These are phyloP conservation scores for Amaranthus tricolor DNA, from an alignment of 179 eudicot species.

Conservation along the genomic window DNA sequence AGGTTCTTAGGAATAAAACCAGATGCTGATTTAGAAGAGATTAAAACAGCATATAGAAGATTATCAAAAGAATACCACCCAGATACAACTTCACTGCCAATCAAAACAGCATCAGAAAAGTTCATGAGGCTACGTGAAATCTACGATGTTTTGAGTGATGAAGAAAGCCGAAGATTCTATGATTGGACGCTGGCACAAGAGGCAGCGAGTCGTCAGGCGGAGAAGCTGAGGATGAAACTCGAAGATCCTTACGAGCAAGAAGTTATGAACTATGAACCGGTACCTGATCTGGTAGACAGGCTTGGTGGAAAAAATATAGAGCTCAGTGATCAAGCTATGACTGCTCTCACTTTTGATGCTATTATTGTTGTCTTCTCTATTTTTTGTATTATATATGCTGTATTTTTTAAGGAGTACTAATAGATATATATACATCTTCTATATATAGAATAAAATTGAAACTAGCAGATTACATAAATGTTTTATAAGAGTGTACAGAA, in stretches of 20 bases:
- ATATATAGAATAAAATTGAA: slow-evolving; percentile 2
- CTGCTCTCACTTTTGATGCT: slow-evolving; percentile 76
- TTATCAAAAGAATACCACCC: slow-evolving; percentile 85
- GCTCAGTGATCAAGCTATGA: slow-evolving; percentile 74
- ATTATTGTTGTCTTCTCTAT: slow-evolving; percentile 51
- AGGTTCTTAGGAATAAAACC: slow-evolving; percentile 77
- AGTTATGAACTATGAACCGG: slow-evolving; percentile 40
- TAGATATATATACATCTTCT: neutral
- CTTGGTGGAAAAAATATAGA: slow-evolving; percentile 69
- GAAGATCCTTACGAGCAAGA: slow-evolving; percentile 68
- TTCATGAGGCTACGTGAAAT: slow-evolving; percentile 78
- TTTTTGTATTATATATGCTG: slow-evolving; percentile 55
- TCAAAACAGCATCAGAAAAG: slow-evolving; percentile 72
- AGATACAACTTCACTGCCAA: slow-evolving; percentile 78
- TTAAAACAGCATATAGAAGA: slow-evolving; percentile 68
- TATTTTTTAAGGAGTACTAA: slow-evolving; percentile 58
- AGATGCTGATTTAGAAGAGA: slow-evolving; percentile 77
- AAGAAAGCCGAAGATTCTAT: slow-evolving; percentile 62
- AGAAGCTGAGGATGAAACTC: slow-evolving; percentile 66
- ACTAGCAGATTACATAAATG: neutral
- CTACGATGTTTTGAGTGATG: slow-evolving; percentile 58
- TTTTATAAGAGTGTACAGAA: slow-evolving; percentile 3
- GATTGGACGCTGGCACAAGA: slow-evolving; percentile 90
- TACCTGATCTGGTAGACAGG: slow-evolving; percentile 75
- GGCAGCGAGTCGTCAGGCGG: slow-evolving; percentile 64